Conservation (phyloP, 768 basidiomycete species). For the Dictyophora rubrovolvata region DNA sequence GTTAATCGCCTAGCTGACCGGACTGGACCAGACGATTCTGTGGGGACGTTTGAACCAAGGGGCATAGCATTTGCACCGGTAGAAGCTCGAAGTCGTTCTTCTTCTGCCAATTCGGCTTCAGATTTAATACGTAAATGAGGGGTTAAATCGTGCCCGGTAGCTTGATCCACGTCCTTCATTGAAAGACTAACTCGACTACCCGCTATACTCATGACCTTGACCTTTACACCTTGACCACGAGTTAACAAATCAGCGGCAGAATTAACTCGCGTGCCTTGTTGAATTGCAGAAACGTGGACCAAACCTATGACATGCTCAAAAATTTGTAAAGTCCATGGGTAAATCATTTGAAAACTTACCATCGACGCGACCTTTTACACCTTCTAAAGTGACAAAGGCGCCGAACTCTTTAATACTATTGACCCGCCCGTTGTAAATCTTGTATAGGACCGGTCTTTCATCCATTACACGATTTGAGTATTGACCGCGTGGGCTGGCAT, state of each 20-base stretch:
- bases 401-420: slow-evolving; percentile 90
- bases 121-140: slow-evolving; percentile 93
- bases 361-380: slow-evolving; percentile 75
- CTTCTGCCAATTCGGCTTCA: slow-evolving; percentile 79
- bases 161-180: slow-evolving; percentile 97
- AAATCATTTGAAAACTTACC: slow-evolving; percentile 41
- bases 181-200: slow-evolving; percentile 76
- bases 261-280: slow-evolving; percentile 74
- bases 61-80: slow-evolving; percentile 87
- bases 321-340: not conserved
- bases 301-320: slow-evolving; percentile 48
- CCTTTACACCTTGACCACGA: slow-evolving; percentile 79
- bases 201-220: slow-evolving; percentile 93
- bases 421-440: slow-evolving; percentile 87
- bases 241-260: slow-evolving; percentile 80
- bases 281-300: slow-evolving; percentile 93
- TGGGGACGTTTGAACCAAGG: slow-evolving; percentile 32
- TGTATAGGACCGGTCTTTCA: slow-evolving; percentile 81
- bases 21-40: slow-evolving; percentile 31
- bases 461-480: slow-evolving; percentile 36
- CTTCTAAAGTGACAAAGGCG: slow-evolving; percentile 86
- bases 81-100: slow-evolving; percentile 57
- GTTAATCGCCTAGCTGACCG: slow-evolving; percentile 84
- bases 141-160: slow-evolving; percentile 79
- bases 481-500: slow-evolving; percentile 23